Percentiles rank a stretch among this genome's conserved stretches.
These are phyloP conservation scores for Porphyridium purpureum DNA, from an alignment of 23 red algal species.

Conservation along the genomic window DNA sequence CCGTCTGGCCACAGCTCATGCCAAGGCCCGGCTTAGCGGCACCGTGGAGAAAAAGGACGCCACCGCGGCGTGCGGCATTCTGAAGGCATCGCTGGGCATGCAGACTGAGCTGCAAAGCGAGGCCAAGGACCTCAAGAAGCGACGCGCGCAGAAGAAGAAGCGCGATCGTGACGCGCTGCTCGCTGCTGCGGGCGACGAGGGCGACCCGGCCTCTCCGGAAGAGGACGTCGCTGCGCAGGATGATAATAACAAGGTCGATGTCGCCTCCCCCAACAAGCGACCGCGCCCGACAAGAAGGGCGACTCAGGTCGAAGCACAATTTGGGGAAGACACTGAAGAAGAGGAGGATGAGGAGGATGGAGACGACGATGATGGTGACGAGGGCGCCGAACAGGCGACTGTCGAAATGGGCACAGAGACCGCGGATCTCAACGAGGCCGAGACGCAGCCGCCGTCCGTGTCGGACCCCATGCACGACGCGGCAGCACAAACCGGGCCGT, in stretches of 20 bases:
- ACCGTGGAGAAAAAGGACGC: slow-evolving; percentile 54
- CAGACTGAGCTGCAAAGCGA: slow-evolving; percentile 59
- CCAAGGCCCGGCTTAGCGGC: slow-evolving; percentile 60
- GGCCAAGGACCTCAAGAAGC: too few relatives aligned
- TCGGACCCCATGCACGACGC: neutral
- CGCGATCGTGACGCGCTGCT: slow-evolving; percentile 9
- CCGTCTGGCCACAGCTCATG: slow-evolving; percentile 90
- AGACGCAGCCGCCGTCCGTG: neutral
- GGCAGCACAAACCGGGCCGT: neutral
- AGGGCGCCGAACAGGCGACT: neutral
- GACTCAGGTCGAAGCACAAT: neutral
- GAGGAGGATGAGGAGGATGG: neutral
- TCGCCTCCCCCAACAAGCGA: slow-evolving; percentile 1
- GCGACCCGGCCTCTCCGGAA: too few relatives aligned
- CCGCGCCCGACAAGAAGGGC: neutral
- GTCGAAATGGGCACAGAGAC: neutral
- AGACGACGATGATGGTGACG: neutral
- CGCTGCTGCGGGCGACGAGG: neutral
- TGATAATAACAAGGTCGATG: too few relatives aligned
- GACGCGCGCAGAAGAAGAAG: too few relatives aligned
- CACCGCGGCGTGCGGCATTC: slow-evolving; percentile 44
- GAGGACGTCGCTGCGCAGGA: too few relatives aligned
- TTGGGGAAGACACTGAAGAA: neutral
- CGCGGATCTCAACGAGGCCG: neutral
- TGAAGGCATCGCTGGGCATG: slow-evolving; percentile 71